Evolutionary conservation across 1,284 basidiomycete genomes (phyloP), one percentile per base, ranked within the genome.

Genomic region (Naganishia albida): DNA sequence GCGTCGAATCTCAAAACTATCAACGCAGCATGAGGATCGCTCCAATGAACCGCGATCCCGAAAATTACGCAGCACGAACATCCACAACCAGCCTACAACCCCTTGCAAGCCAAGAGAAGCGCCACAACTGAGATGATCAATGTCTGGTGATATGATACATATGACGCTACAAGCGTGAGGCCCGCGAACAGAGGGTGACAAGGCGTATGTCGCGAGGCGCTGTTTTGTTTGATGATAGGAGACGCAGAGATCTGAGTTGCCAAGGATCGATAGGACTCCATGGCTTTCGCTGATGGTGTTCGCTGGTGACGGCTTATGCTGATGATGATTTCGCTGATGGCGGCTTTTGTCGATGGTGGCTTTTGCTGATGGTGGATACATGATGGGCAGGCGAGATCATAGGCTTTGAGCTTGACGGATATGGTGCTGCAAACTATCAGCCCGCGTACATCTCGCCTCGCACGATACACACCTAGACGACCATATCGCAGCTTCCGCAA

Each of bases 401-500:
- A 34, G 34, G 10, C 34, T 34, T 34, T 10, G 34, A 34, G 34
- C 34, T 34, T 34, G 34, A 34, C 34, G 10, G 34, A 10, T n/a
- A n/a, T 10, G 34, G 34, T 4, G 10, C 34, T 34, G 10, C 34
- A 10, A 34, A 34, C 6, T 34, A 34, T 34, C 34, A 34, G 34
- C 6, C 4, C 34, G 10, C 34, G 34, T 34, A 4, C 34, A 10
- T 34, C 34, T 10, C 34, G 34, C 34, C 10, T 34, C 34, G 34
- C 6, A 34, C 34, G 25, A 50, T n/a, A n/a, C 28, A 2, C 23
- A 44, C 48, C 56, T 67, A 71, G 26, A 64, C 62, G 28, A 70
- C 67, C 67, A 70, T 72, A 67, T 77, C 73, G 53, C 70, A 70
- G 20, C 70, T 70, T 30, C 77, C 77, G 68, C 78, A 80, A 68